Evolutionary conservation across 2,329 filamentous ascomycete species (phyloP).

Genomic region (Myotisia sp.): DNA sequence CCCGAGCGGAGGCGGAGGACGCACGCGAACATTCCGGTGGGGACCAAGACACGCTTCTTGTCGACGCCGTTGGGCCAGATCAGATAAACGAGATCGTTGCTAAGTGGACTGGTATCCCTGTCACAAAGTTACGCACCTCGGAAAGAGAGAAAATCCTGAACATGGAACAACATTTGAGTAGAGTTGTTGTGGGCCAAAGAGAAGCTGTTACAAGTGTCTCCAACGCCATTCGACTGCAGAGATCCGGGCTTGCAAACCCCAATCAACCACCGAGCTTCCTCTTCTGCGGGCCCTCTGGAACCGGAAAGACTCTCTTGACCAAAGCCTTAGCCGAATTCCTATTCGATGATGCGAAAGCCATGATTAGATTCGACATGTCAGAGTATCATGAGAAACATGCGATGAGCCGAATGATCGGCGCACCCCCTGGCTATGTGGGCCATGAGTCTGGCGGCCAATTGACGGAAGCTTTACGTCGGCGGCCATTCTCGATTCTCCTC

Average conservation of each 20-base stretch:
- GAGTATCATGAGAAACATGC: slow-evolving; percentile 97
- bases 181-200: slow-evolving; percentile 81
- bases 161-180: slow-evolving; percentile 78
- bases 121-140: slow-evolving; percentile 81
- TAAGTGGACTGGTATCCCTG: slow-evolving; percentile 95
- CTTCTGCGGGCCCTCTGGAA: slow-evolving; percentile 96
- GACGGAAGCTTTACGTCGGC: slow-evolving; percentile 82
- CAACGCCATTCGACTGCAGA: slow-evolving; percentile 88
- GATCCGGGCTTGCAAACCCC: slow-evolving; percentile 85
- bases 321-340: slow-evolving; percentile 96
- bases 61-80: slow-evolving; percentile 86
- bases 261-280: slow-evolving; percentile 97
- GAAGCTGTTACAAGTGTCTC: slow-evolving; percentile 88
- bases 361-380: slow-evolving; percentile 99
- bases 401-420: slow-evolving; percentile 92
- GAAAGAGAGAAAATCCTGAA: slow-evolving; percentile 98
- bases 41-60: slow-evolving; percentile 57
- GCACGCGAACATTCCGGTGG: slow-evolving; percentile 45
- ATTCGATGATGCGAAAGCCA: slow-evolving; percentile 90
- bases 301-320: slow-evolving; percentile 91
- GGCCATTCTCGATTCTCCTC: slow-evolving; percentile 91
- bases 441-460: slow-evolving; percentile 93
- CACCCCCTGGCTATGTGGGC: slow-evolving; percentile 90
- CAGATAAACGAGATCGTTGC: slow-evolving; percentile 98
- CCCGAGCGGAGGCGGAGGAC: slow-evolving; percentile 60